Evolutionary conservation across 805 yeast species (phyloP).

Genomic region (Kuraishia molischiana): DNA sequence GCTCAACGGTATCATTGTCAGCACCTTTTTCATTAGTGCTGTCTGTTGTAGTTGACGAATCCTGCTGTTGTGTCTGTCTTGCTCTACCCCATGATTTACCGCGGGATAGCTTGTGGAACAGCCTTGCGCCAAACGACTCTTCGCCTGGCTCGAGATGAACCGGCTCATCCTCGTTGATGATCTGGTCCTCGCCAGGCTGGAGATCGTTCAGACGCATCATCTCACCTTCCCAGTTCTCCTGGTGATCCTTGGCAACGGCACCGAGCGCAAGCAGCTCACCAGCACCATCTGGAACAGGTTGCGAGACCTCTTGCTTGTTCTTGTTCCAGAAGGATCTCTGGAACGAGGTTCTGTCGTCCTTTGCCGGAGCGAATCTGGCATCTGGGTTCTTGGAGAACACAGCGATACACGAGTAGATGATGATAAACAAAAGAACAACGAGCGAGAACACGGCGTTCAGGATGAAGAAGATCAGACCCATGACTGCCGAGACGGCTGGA

Average conservation of each 20-base stretch:
- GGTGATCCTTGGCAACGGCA: conserved; percentile 73
- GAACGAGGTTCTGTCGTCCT: conserved; percentile 89
- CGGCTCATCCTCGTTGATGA: conserved; percentile 15
- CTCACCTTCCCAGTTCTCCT: conserved; percentile 63
- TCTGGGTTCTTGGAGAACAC: conserved; percentile 79
- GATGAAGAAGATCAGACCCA: conserved; percentile 89
- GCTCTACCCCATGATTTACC: conserved; percentile 23
- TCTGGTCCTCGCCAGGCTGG: conserved; percentile 9
- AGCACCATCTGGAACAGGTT: conserved; percentile 17
- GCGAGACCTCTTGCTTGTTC: conserved; percentile 12
- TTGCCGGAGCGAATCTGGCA: conserved; percentile 79
- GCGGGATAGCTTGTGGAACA: conserved; percentile 32
- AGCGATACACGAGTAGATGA: conserved; percentile 55
- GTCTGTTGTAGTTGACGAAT: conserved; percentile 7
- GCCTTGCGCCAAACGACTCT: conserved; percentile 29
- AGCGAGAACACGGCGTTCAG: conserved; percentile 84
- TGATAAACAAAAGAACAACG: conserved; percentile 58
- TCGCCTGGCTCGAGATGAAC: conserved; percentile 23
- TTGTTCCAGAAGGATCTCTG: conserved; percentile 23
- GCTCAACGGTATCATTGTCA: conserved; percentile 15
- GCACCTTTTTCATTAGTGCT: conserved; percentile 8
- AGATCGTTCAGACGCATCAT: conserved; percentile 38
- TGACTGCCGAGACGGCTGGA: conserved; percentile 65
- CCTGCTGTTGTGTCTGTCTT: neutral
- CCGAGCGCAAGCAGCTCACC: conserved; percentile 66